Conservation (phyloP, 2,329 filamentous ascomycete species). For the Exophiala bonariae region DNA sequence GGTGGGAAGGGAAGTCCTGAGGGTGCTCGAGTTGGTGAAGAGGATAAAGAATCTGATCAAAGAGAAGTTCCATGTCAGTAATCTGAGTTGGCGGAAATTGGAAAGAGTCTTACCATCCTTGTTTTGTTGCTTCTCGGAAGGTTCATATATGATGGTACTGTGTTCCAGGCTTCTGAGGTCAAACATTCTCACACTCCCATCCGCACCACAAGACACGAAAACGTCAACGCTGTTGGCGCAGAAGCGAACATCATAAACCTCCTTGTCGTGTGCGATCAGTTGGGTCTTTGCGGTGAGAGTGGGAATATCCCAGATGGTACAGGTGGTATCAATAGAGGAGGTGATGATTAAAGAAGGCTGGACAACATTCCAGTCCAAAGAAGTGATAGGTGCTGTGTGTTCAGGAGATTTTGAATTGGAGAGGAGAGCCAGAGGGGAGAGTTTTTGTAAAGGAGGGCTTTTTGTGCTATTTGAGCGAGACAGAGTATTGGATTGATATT, state of each 20-base stretch:
- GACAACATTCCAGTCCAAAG: conserved; percentile 96
- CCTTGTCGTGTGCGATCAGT: conserved; percentile 96
- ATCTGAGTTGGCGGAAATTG: no score
- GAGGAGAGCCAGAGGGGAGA: conserved; percentile 86
- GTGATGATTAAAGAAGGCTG: conserved; percentile 97
- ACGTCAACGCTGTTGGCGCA: conserved; percentile 98
- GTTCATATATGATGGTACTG: conserved; percentile 98
- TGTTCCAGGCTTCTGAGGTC: conserved; percentile 94
- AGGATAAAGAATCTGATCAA: conserved; percentile 22
- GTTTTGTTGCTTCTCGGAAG: conserved; percentile 73
- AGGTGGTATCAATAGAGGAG: conserved; percentile 97
- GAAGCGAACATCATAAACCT: conserved; percentile 93
- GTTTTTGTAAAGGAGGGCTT: conserved; percentile 68
- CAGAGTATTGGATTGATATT: conserved; percentile 65
- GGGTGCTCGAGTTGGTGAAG: conserved; percentile 23
- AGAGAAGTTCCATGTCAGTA: no score
- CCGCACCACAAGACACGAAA: conserved; percentile 95
- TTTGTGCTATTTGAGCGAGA: conserved; percentile 62
- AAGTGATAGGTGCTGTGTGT: conserved; percentile 94
- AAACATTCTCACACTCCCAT: conserved; percentile 98
- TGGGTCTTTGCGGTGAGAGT: conserved; percentile 97
- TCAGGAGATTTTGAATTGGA: conserved; percentile 99
- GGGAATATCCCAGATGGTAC: conserved; percentile 99
- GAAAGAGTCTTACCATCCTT: conserved; percentile 69
- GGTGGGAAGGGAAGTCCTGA: conserved; percentile 43